These are phyloP conservation scores for Starmerella bombi DNA, from an alignment of 805 yeast species.

Conservation along the genomic window DNA sequence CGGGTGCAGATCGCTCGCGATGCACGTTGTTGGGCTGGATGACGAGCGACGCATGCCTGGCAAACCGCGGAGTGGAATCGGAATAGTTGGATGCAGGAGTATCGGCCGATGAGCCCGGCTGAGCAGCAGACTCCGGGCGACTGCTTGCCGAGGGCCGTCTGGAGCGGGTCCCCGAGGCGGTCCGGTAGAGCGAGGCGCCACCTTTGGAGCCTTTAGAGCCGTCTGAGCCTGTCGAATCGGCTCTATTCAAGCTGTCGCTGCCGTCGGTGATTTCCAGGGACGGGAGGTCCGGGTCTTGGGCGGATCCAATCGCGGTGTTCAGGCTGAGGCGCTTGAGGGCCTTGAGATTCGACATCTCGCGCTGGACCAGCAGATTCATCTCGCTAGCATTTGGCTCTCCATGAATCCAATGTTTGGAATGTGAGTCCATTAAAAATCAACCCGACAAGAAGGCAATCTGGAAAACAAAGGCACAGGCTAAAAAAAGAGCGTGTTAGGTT, in stretches of 20 bases:
- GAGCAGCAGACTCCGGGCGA: not conserved
- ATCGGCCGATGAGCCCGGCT: not conserved
- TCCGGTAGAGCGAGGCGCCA: not conserved
- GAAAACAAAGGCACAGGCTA: no score
- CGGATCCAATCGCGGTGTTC: conserved; percentile 26
- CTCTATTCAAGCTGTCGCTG: not conserved
- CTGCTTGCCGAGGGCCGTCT: not conserved
- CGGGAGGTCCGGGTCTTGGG: conserved; percentile 32
- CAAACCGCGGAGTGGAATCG: conserved; percentile 4
- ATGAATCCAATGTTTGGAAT: not conserved
- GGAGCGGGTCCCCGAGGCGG: not conserved
- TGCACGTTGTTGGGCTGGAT: conserved; percentile 2
- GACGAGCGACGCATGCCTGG: conserved; percentile 5
- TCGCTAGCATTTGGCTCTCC: conserved; percentile 6
- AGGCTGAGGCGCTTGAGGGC: conserved; percentile 31
- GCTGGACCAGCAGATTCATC: conserved; percentile 29
- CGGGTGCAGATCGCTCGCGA: conserved; percentile 2
- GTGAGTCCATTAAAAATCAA: not conserved
- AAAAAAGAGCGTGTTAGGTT: no score
- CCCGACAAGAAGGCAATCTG: no score
- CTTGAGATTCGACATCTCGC: conserved; percentile 31
- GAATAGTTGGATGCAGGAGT: not conserved
- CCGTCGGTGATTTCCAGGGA: conserved; percentile 5
- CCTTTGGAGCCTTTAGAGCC: not conserved
- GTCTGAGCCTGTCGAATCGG: no score